phyloP scores from a whole-genome alignment of 2,329 filamentous ascomycete species.

The Aspergillus sp. region DNA sequence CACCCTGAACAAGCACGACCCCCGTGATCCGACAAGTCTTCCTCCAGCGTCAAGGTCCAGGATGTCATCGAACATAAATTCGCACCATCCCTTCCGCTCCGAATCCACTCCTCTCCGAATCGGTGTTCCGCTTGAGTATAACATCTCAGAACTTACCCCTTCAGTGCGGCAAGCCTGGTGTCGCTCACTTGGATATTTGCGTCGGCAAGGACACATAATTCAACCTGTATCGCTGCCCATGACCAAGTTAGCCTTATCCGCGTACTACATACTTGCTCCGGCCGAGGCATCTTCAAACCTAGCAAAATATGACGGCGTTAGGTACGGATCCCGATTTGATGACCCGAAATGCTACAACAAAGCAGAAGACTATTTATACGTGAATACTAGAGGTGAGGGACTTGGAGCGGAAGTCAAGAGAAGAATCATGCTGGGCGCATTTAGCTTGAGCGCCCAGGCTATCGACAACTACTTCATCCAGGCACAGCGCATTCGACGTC shows the following conservation, averaged over 20 bases:
- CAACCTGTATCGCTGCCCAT: constrained; percentile 77
- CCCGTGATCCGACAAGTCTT: constrained; percentile 73
- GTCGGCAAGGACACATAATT: constrained; percentile 66
- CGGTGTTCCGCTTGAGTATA: constrained; percentile 74
- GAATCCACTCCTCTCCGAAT: constrained; percentile 46
- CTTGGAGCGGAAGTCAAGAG: constrained; percentile 85
- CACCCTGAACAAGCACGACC: constrained; percentile 61
- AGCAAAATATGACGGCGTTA: constrained; percentile 94
- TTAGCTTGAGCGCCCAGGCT: constrained; percentile 83
- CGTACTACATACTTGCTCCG: constrained; percentile 93
- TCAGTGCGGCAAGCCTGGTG: constrained; percentile 70
- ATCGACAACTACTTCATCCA: constrained; percentile 97
- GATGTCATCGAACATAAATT: constrained; percentile 46
- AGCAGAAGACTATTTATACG: constrained; percentile 63
- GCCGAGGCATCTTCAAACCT: constrained; percentile 95
- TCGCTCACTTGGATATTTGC: constrained; percentile 59
- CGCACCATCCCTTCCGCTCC: constrained; percentile 23
- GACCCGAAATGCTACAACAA: constrained; percentile 51
- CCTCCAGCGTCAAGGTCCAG: constrained; percentile 55
- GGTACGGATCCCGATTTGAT: constrained; percentile 69
- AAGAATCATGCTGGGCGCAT: constrained; percentile 84
- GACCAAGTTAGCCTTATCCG: constrained; percentile 80
- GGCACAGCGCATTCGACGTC: constrained; percentile 80
- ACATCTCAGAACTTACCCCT: constrained; percentile 75
- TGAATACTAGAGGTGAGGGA: constrained; percentile 68